Conservation (phyloP, 176 grass and related monocot genomes). For the Areca catechu region DNA sequence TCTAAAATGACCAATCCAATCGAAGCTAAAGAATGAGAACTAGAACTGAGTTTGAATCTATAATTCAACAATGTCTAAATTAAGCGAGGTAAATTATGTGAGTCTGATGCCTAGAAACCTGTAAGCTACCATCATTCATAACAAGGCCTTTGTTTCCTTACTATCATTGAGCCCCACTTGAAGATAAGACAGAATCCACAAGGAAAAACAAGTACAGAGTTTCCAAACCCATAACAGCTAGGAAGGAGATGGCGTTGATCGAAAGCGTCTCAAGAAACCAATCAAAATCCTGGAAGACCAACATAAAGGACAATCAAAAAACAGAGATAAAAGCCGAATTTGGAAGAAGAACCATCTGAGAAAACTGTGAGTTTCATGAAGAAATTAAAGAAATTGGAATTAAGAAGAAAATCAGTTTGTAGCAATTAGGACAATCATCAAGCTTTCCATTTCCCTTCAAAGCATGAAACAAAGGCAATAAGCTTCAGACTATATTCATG, state of each 20-base stretch:
- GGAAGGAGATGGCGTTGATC: not conserved
- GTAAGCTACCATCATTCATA: no score
- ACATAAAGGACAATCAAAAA: conserved; percentile 7
- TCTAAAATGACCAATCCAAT: not conserved
- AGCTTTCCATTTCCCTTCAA: no score
- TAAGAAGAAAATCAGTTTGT: no score
- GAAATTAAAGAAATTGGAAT: no score
- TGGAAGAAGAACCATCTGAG: not conserved
- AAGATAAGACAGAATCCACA: not conserved
- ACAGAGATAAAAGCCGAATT: not conserved
- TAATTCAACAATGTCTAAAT: conserved; percentile 6
- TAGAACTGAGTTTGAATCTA: conserved; percentile 10
- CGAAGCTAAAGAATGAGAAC: not conserved
- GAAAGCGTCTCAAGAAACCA: conserved; percentile 5
- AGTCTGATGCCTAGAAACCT: no score
- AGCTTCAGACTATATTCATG: no score
- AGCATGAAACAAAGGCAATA: no score
- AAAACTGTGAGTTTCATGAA: not conserved
- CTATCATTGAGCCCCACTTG: conserved; percentile 11
- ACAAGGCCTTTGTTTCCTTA: not conserved
- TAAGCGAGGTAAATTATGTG: conserved; percentile 19
- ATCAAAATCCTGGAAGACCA: conserved; percentile 16
- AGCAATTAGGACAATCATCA: no score
- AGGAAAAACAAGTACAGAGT: not conserved
- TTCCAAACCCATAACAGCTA: not conserved